These are phyloP conservation scores for Rhizoctonia solani DNA, from an alignment of 1,284 basidiomycete species.

Conservation along the genomic window DNA sequence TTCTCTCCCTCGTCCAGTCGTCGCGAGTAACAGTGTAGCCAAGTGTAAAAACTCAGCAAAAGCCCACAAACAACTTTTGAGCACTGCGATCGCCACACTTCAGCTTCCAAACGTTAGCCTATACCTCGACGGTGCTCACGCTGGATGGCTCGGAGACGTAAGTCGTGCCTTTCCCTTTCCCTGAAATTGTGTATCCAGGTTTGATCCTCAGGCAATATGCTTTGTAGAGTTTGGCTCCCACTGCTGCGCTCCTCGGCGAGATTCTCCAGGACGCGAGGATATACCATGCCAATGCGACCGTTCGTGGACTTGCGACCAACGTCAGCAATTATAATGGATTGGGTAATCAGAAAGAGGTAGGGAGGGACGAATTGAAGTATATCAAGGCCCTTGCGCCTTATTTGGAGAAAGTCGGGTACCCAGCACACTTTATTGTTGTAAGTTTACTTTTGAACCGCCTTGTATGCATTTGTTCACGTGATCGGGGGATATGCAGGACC, in stretches of 20 bases:
- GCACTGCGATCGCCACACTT: constrained; percentile 25
- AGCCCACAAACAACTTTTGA: constrained; percentile 34
- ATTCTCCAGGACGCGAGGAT: constrained; percentile 33
- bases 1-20: constrained; percentile 10
- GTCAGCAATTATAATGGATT: constrained; percentile 38
- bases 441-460: neutral
- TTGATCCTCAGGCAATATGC: too few species aligned
- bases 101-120: constrained; percentile 34
- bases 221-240: constrained; percentile 34
- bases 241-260: constrained; percentile 33
- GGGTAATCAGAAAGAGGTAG: constrained; percentile 36
- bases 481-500: constrained; percentile 16
- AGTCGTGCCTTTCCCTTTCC: too few species aligned
- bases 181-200: too few species aligned
- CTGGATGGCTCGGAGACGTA: constrained; percentile 37
- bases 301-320: constrained; percentile 33
- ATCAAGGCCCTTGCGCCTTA: constrained; percentile 33
- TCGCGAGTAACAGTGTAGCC: constrained; percentile 36
- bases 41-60: constrained; percentile 39
- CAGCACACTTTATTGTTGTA: constrained; percentile 37
- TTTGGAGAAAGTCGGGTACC: constrained; percentile 27
- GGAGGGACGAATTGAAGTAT: constrained; percentile 36
- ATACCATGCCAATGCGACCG: constrained; percentile 26
- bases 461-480: neutral
- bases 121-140: constrained; percentile 37